Percentiles rank a stretch among this genome's conserved stretches.
Evolutionary conservation across 2,329 filamentous ascomycete species (phyloP).

Genomic region (Cytospora paraplurivora): DNA sequence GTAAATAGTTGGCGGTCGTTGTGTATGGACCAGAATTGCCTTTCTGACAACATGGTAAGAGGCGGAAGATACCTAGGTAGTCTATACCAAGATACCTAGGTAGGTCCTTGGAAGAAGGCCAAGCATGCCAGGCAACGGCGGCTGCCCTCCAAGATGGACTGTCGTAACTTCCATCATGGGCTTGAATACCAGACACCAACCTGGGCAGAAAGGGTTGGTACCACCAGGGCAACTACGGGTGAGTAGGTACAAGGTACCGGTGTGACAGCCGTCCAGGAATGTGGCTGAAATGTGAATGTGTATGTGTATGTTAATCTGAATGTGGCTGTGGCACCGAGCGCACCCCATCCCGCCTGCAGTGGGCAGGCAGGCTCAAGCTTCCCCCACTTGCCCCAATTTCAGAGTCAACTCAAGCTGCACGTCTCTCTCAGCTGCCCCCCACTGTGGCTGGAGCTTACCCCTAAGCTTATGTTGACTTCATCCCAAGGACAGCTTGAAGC

Average conservation of each 20-base stretch:
- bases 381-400: conserved; percentile 9
- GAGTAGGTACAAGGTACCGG: neutral
- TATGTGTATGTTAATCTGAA: neutral
- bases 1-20: neutral
- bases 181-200: neutral
- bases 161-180: too few species aligned
- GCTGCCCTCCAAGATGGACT: too few species aligned
- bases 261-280: neutral
- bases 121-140: too few species aligned
- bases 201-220: too few species aligned
- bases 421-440: conserved; percentile 1
- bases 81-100: too few species aligned
- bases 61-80: too few species aligned
- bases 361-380: neutral
- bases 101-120: too few species aligned
- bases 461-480: conserved; percentile 19
- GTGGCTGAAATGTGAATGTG: neutral
- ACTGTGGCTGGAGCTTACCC: conserved; percentile 22
- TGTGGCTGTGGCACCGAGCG: neutral
- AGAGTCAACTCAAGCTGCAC: too few species aligned
- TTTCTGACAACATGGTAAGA: too few species aligned
- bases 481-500: conserved; percentile 3
- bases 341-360: neutral
- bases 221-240: neutral
- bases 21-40: neutral